Conservation (phyloP, 1,139 yeast genomes). For the Suhomyces bolitotheri region DNA sequence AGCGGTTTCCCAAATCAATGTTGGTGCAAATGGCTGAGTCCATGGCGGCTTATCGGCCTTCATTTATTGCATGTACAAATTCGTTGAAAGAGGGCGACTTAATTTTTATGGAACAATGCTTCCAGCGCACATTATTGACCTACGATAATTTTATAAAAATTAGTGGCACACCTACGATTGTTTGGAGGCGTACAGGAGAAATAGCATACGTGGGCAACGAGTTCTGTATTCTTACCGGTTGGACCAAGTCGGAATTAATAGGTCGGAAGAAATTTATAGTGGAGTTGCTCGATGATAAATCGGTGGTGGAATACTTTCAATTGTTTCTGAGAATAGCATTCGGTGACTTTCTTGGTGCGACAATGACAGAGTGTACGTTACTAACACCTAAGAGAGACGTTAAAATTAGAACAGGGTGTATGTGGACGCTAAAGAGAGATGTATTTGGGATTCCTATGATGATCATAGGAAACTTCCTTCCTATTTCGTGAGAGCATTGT, state of each 20-base stretch:
- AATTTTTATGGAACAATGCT: slow-evolving; percentile 94
- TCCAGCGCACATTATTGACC: slow-evolving; percentile 86
- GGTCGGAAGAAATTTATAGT: slow-evolving; percentile 71
- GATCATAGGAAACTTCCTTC: slow-evolving; percentile 91
- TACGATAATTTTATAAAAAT: slow-evolving; percentile 81
- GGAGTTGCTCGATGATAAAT: slow-evolving; percentile 83
- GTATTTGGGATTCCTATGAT: slow-evolving; percentile 78
- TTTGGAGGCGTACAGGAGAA: slow-evolving; percentile 95
- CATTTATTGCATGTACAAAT: slow-evolving; percentile 89
- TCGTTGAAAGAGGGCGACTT: slow-evolving; percentile 86
- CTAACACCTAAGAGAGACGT: slow-evolving; percentile 54
- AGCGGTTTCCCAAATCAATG: slow-evolving; percentile 68
- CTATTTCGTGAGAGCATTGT: no score
- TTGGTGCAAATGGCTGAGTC: slow-evolving; percentile 82
- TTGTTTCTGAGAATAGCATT: slow-evolving; percentile 83
- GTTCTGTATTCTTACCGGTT: slow-evolving; percentile 85
- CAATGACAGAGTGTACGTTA: slow-evolving; percentile 81
- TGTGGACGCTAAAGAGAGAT: slow-evolving; percentile 79
- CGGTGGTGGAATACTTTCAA: slow-evolving; percentile 85
- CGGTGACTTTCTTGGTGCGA: slow-evolving; percentile 89
- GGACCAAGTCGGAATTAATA: slow-evolving; percentile 72
- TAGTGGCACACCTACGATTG: slow-evolving; percentile 91
- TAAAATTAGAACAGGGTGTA: slow-evolving; percentile 70
- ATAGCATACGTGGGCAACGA: slow-evolving; percentile 93
- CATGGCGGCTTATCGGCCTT: slow-evolving; percentile 87